Evolutionary conservation across 2,329 filamentous ascomycete genomes (phyloP), one percentile per base, ranked within the genome.

Genomic region (Verticillium albo-atrum): DNA sequence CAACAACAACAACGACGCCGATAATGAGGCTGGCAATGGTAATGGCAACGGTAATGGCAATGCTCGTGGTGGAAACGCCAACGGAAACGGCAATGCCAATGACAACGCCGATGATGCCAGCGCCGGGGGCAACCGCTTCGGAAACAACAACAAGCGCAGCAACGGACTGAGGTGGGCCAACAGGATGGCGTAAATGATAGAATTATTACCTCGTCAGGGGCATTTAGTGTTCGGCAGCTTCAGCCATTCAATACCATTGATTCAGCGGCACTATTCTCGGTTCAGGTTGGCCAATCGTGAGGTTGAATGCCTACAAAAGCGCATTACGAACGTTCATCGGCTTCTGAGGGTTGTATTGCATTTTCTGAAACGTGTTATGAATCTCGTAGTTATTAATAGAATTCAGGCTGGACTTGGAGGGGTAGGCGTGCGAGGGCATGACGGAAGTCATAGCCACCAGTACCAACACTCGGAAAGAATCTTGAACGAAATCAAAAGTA

Each of bases 11-110:
- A 65, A 65, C 55, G 28, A 32, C 20, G 51, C 57, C 25, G 62
- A 61, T 52, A 58, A 50, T 34, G 34, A 51, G 53, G 61, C 58
- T 32, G 54, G 56, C n/a, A 64, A 59, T 14, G 62, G 59, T 51
- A 65, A 62, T 55, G 64, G 62, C 34, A 60, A 59, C 23, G 59
- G 52, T 37, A 47, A 27, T 7, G 63, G 58, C 23, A 63, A 63
- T 26, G 47, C 7, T 2, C 35, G 52, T 2, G 34, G 26, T 25
- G 54, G 54, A 0, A 59, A 63, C 3, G 58, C 42, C 20, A 50
- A 47, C 25, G n/a, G 58, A 62, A 37, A 37, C 58, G 54, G 59
- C 26, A 55, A 55, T 12, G 51, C 53, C 32, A 56, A 59, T 25
- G 51, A 32, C 25, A 63, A 63, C 37, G 20, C 55, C 37, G 32